Percentiles rank a stretch among this genome's conserved stretches.
phyloP scores from a whole-genome alignment of 2,329 filamentous ascomycete species.

The Botrytis squamosa region DNA sequence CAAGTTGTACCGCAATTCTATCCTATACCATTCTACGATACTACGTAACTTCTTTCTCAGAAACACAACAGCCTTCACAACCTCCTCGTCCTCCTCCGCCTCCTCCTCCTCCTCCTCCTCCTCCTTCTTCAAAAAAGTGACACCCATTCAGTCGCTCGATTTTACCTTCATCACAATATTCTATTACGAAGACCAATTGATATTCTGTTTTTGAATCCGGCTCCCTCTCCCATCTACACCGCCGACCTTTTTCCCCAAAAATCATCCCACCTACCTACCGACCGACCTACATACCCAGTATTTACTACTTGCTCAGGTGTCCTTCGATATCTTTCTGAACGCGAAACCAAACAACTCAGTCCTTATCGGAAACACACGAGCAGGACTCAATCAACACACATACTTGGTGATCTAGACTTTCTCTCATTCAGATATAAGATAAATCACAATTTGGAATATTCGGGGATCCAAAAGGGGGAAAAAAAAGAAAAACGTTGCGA shows the following conservation, averaged over 20 bases:
- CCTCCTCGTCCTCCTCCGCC: background rate
- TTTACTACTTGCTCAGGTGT: background rate
- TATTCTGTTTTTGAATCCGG: background rate
- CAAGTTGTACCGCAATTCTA: background rate
- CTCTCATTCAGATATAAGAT: background rate
- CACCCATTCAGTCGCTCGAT: slow-evolving; percentile 6
- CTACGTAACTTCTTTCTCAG: slow-evolving; percentile 2
- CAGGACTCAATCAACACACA: slow-evolving; percentile 8
- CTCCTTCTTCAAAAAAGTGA: background rate
- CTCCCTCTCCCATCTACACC: slow-evolving; percentile 1
- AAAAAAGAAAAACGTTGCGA: background rate
- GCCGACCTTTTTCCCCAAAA: background rate
- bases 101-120: background rate
- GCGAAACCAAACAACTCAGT: background rate
- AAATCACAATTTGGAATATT: slow-evolving; percentile 6
- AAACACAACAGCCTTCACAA: slow-evolving; percentile 9
- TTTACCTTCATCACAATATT: background rate
- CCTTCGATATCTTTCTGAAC: slow-evolving; percentile 11
- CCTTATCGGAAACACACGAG: slow-evolving; percentile 9
- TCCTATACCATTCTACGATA: background rate
- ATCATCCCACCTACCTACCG: background rate
- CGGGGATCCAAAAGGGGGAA: background rate
- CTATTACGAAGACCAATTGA: background rate
- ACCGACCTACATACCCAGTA: background rate
- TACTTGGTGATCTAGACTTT: slow-evolving; percentile 14